Evolutionary conservation across 23 red algal species (phyloP).

Genomic region (Gracilaria gracilis): DNA sequence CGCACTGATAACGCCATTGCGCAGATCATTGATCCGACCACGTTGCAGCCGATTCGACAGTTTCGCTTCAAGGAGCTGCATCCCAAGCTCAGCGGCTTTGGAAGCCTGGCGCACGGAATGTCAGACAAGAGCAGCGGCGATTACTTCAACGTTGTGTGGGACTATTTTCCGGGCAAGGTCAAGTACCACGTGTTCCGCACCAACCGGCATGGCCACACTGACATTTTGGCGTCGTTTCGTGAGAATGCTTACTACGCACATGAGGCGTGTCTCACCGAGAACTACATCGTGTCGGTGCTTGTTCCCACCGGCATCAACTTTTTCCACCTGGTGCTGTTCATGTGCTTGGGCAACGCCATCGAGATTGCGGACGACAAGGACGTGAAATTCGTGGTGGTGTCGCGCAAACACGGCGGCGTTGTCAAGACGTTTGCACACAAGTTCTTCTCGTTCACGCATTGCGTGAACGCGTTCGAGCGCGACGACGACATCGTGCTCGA

Average conservation of each 20-base stretch:
- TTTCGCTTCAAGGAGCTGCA: conserved; percentile 47
- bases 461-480: conserved; percentile 14
- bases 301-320: conserved; percentile 11
- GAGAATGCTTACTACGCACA: conserved; percentile 35
- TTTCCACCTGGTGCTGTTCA: not conserved
- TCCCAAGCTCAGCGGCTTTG: conserved; percentile 22
- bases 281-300: not conserved
- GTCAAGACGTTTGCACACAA: not conserved
- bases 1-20: conserved; percentile 31
- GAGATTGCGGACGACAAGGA: not conserved
- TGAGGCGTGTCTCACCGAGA: not conserved
- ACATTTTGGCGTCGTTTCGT: conserved; percentile 33
- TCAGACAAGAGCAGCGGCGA: conserved; percentile 25
- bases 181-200: conserved; percentile 58
- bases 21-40: conserved; percentile 10
- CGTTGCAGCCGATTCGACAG: not conserved
- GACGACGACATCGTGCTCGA: not conserved
- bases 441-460: conserved; percentile 11
- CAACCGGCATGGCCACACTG: not conserved
- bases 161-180: conserved; percentile 21
- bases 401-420: not conserved
- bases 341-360: conserved; percentile 11
- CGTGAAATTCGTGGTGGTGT: conserved; percentile 15
- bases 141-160: conserved; percentile 48
- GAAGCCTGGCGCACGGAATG: conserved; percentile 35